Evolutionary conservation across 768 basidiomycete species (phyloP).

Genomic region (Kwoniella botswanensis): DNA sequence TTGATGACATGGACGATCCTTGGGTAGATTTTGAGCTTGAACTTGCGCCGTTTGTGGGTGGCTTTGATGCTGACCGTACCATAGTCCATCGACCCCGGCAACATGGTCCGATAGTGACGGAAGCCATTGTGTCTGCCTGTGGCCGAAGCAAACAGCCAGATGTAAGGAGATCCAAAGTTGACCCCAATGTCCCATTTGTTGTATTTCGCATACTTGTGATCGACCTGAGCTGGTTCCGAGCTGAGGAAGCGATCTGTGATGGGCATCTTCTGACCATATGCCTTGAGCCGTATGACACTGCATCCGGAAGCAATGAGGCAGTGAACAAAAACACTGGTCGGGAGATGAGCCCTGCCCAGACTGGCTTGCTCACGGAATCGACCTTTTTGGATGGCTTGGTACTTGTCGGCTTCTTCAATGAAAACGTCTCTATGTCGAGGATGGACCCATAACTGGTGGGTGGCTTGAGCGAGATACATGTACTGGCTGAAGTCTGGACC

Average conservation of each 20-base stretch:
- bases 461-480: constrained; percentile 18
- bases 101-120: no score
- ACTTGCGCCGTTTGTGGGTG: constrained; percentile 6
- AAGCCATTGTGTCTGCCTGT: no score
- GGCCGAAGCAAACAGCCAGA: no score
- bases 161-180: no score
- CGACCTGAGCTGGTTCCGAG: constrained; percentile 27
- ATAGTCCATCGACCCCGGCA: no score
- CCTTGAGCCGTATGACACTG: constrained; percentile 24
- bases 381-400: constrained; percentile 19
- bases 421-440: constrained; percentile 20
- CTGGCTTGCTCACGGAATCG: constrained; percentile 19
- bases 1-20: constrained; percentile 39
- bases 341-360: constrained; percentile 16
- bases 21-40: constrained; percentile 36
- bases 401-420: constrained; percentile 12
- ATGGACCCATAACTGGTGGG: constrained; percentile 29
- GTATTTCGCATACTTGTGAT: no score
- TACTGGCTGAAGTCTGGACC: constrained; percentile 14
- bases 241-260: constrained; percentile 9
- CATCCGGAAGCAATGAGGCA: constrained; percentile 25
- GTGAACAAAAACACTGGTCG: constrained; percentile 26
- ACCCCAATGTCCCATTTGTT: no score
- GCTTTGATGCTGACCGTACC: not conserved
- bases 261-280: constrained; percentile 36